Percentiles rank a stretch among this genome's conserved stretches.
phyloP scores from a whole-genome alignment of 352 stramenopile species.

The Pythium phragmiticola region DNA sequence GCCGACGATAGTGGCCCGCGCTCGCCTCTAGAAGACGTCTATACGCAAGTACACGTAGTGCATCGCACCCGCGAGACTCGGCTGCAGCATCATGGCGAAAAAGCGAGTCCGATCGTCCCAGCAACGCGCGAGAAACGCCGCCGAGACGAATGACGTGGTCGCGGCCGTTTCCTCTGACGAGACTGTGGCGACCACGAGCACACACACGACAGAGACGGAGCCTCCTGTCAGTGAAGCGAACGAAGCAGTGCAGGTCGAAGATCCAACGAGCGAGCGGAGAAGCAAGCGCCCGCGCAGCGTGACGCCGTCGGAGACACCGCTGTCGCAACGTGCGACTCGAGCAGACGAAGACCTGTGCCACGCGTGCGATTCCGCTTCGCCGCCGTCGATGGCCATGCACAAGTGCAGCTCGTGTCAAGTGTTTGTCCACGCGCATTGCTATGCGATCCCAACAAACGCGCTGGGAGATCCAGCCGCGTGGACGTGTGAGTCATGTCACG shows the following conservation, averaged over 20 bases:
- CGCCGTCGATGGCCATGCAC: not conserved
- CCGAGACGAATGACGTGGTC: not conserved
- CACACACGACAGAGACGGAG: not conserved
- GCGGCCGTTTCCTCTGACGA: not conserved
- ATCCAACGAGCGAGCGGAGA: not conserved
- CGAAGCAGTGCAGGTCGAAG: not conserved
- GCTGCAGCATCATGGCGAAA: slow-evolving; percentile 7
- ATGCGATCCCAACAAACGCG: not conserved
- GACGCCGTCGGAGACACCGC: slow-evolving; percentile 7
- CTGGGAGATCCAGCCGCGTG: not conserved
- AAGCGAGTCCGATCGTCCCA: not conserved
- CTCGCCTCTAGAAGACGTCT: not conserved
- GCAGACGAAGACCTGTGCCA: not conserved
- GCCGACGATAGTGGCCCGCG: not conserved
- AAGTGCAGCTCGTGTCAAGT: slow-evolving; percentile 12
- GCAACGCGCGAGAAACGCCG: slow-evolving; percentile 12
- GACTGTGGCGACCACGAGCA: not conserved
- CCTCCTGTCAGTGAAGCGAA: not conserved
- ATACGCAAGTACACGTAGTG: not conserved
- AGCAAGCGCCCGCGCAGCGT: slow-evolving; percentile 17
- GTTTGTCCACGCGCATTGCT: slow-evolving; percentile 14
- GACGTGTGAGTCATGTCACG: slow-evolving; percentile 22
- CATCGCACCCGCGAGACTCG: not conserved
- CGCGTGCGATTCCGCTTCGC: not conserved
- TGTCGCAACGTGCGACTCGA: not conserved